These are phyloP conservation scores for Rubroshorea leprosula DNA, from an alignment of 345 rosid genomes.

Conservation along the genomic window DNA sequence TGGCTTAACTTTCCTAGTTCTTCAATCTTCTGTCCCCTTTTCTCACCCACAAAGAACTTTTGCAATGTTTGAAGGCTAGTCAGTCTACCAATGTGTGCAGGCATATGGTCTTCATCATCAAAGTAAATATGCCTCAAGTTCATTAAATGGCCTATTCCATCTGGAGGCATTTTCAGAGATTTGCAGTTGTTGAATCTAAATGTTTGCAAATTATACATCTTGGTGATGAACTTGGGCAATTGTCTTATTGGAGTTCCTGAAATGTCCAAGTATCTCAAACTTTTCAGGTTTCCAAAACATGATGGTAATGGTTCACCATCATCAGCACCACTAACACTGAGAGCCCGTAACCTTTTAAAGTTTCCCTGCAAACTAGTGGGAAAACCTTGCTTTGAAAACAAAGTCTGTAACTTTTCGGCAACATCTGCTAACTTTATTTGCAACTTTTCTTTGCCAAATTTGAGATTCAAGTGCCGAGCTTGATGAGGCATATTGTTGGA, in stretches of 20 bases:
- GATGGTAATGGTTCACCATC: background rate
- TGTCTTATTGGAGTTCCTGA: background rate
- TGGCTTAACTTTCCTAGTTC: background rate
- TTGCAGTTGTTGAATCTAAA: background rate
- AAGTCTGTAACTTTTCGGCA: background rate
- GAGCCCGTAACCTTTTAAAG: background rate
- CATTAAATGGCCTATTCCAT: background rate
- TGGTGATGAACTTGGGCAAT: slow-evolving; percentile 7
- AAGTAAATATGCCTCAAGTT: slow-evolving; percentile 3
- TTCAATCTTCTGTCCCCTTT: background rate
- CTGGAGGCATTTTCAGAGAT: background rate
- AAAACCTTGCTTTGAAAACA: background rate
- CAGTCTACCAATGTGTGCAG: background rate
- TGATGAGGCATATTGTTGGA: background rate
- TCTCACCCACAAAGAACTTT: background rate
- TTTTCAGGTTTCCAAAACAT: slow-evolving; percentile 13
- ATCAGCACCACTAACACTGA: background rate
- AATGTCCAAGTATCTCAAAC: slow-evolving; percentile 20
- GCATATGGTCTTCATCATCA: background rate
- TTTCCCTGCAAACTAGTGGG: too few relatives aligned
- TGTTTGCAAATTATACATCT: slow-evolving; percentile 20
- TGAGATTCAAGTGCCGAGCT: slow-evolving; percentile 4
- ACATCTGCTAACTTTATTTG: background rate
- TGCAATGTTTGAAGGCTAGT: slow-evolving; percentile 12
- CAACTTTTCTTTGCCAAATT: background rate